Percentiles rank a stretch among this genome's conserved stretches.
These are phyloP conservation scores for Bryum argenteum DNA, from an alignment of 225 moss, liverwort and hornwort species.

Conservation along the genomic window DNA sequence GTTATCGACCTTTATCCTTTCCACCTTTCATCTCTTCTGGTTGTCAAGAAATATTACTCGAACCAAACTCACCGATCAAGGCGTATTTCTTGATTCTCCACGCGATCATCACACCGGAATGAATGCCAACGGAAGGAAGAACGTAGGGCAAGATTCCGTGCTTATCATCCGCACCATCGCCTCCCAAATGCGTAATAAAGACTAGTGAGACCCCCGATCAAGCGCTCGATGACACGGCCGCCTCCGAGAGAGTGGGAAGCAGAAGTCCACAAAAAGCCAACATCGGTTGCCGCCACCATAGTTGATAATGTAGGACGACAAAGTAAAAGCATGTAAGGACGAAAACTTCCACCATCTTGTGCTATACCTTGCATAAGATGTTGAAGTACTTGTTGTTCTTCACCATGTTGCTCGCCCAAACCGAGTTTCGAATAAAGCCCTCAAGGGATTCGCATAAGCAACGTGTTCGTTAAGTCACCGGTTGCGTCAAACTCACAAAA, in stretches of 20 bases:
- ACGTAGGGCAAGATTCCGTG: conserved; percentile 55
- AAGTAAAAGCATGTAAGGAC: conserved; percentile 94
- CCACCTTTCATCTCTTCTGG: conserved; percentile 32
- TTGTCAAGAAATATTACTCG: conserved; percentile 55
- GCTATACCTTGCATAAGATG: conserved; percentile 80
- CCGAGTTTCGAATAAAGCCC: conserved; percentile 71
- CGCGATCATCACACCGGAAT: conserved; percentile 79
- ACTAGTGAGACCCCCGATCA: conserved; percentile 83
- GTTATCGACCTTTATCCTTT: conserved; percentile 56
- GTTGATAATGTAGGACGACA: conserved; percentile 87
- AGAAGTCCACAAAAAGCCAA: conserved; percentile 82
- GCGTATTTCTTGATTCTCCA: conserved; percentile 95
- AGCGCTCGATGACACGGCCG: conserved; percentile 81
- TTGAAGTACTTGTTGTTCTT: conserved; percentile 81
- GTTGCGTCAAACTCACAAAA: too few relatives aligned
- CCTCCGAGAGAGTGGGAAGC: conserved; percentile 86
- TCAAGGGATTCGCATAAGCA: conserved; percentile 33
- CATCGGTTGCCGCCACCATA: conserved; percentile 97
- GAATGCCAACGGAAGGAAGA: conserved; percentile 73
- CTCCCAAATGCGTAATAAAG: conserved; percentile 68
- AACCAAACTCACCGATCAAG: conserved; percentile 49
- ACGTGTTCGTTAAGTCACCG: conserved; percentile 1
- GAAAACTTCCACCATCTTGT: conserved; percentile 97
- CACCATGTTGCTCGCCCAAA: conserved; percentile 66
- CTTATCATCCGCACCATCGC: conserved; percentile 35